Base-by-base conservation (phyloP, 257 asterid species). In the Solanum pennellii region DNA sequence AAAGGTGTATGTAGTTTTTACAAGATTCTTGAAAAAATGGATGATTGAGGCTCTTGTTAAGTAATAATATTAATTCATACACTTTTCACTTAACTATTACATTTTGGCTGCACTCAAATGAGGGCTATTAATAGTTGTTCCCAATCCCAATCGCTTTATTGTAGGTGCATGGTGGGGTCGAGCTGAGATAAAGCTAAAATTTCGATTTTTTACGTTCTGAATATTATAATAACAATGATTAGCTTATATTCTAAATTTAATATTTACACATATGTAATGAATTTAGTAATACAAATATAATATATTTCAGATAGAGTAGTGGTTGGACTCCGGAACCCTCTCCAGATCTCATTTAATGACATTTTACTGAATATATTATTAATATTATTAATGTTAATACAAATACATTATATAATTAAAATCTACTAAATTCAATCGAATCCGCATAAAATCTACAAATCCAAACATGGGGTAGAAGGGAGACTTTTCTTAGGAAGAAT, bases 251-350 rank as follows among this genome's bases (percentile, higher is more conserved):
- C 11, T 20, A 59, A 59, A 20, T 20, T 59, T 59, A 59, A 59
- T 59, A 59, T 8, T 3, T 59, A 1, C 3, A 59, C 12, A 59
- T 59, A 0, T 20, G 0, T 59, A 59, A 21, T 20, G 1, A 59
- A 59, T 59, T 59, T 59, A 59, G 5, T 59, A 20, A 20, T 12
- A 20, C 5, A 59, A 20, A 3, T 59, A 3, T 2, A 8, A 0
- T 1, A 2, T 18, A 1, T 56, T 0, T 18, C 1, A 3, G 1
- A n/a, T n/a, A n/a, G n/a, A n/a, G n/a, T n/a, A n/a, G n/a, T n/a
- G n/a, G n/a, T n/a, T n/a, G n/a, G n/a, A n/a, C n/a, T n/a, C n/a
- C n/a, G n/a, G n/a, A n/a, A n/a, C 0, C n/a, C 2, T 56, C 12
- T 56, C 12, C 25, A 18, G 0, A 56, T 18, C 5, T 0, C 1